Conservation (phyloP, 495 filamentous ascomycete genomes). For the Penicillium psychrofluorescens region DNA sequence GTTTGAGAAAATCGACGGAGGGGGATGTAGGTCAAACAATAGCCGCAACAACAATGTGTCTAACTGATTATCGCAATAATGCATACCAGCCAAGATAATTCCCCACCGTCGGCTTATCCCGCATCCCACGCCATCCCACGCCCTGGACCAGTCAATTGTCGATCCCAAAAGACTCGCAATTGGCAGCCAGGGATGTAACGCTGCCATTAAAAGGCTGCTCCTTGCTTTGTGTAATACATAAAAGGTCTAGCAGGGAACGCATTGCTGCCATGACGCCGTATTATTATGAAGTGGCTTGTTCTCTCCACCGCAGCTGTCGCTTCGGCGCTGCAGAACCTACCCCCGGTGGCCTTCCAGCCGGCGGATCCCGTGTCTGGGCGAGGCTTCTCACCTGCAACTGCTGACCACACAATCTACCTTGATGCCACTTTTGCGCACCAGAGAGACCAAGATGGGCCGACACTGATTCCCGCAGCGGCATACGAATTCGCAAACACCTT, state of each 20-base stretch:
- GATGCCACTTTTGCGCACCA: slow-evolving; percentile 9
- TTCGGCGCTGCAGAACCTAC: slow-evolving; percentile 14
- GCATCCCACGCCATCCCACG: not conserved
- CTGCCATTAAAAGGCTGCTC: not conserved
- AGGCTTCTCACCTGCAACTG: slow-evolving; percentile 7
- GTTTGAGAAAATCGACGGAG: too few species aligned
- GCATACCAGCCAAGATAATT: too few species aligned
- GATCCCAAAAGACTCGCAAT: not conserved
- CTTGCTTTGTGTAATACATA: too few species aligned
- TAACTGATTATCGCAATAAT: too few species aligned
- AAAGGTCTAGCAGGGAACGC: too few species aligned
- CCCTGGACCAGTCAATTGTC: not conserved
- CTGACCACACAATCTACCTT: slow-evolving; percentile 16
- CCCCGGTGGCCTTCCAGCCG: slow-evolving; percentile 4
- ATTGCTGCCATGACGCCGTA: too few species aligned
- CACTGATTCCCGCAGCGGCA: slow-evolving; percentile 45
- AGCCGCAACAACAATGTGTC: too few species aligned
- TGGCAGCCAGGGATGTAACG: slow-evolving; percentile 5
- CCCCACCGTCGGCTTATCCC: too few species aligned
- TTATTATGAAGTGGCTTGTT: slow-evolving; percentile 9
- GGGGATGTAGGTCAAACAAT: too few species aligned
- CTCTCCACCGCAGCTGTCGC: slow-evolving; percentile 2
- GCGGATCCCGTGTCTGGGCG: not conserved
- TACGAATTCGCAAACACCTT: slow-evolving; percentile 42
- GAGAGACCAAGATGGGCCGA: slow-evolving; percentile 33